phyloP scores from a whole-genome alignment of 2,329 filamentous ascomycete species.

The Diaporthe nobilis region DNA sequence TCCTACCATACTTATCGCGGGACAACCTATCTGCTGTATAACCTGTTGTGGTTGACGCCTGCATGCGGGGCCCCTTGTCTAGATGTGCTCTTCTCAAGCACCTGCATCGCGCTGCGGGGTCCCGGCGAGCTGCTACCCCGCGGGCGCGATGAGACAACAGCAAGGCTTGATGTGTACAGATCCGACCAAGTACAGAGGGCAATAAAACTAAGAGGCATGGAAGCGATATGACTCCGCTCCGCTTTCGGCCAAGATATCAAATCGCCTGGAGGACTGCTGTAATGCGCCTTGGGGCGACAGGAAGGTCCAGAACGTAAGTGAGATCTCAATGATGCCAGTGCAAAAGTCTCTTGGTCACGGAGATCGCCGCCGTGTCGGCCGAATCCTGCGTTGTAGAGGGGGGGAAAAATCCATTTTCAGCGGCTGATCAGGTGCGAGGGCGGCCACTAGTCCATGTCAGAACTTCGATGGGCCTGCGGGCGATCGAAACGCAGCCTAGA shows the following conservation, averaged over 20 bases:
- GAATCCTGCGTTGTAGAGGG: not conserved
- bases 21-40: no score
- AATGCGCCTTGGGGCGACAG: not conserved
- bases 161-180: not conserved
- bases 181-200: not conserved
- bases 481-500: not conserved
- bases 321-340: not conserved
- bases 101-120: not conserved
- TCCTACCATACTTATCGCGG: not conserved
- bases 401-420: not conserved
- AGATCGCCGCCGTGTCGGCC: constrained; percentile 30
- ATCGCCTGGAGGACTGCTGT: not conserved
- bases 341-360: constrained; percentile 1
- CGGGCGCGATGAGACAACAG: not conserved
- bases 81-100: not conserved
- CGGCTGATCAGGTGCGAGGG: constrained; percentile 1
- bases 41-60: not conserved
- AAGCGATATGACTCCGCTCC: not conserved
- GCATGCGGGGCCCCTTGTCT: not conserved
- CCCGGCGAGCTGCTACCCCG: not conserved
- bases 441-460: not conserved
- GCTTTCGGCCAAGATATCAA: not conserved
- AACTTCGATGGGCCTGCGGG: not conserved
- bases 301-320: not conserved
- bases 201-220: not conserved